Percentiles rank a stretch among this genome's conserved stretches.
These are phyloP conservation scores for Malus hybrid DNA, from an alignment of 331 rosid genomes.

Conservation along the genomic window DNA sequence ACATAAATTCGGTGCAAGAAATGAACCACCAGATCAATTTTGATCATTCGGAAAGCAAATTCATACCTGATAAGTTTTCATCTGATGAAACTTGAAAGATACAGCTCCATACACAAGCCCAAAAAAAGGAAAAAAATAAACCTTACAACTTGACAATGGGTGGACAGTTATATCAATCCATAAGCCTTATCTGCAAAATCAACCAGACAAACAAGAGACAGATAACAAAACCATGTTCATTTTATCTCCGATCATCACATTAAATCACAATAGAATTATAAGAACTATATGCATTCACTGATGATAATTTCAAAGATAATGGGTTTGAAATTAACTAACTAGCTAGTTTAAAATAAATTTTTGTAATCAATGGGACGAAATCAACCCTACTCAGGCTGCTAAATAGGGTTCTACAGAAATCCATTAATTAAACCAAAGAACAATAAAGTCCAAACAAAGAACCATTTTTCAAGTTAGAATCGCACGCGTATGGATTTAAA, in stretches of 20 bases:
- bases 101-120: not conserved
- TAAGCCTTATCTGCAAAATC: not conserved
- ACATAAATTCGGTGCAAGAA: not conserved
- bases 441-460: constrained; percentile 1
- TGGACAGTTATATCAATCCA: not conserved
- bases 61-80: not conserved
- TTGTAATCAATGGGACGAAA: not conserved
- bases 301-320: too few relatives aligned
- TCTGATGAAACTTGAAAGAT: not conserved
- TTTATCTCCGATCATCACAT: not conserved
- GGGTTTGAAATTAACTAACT: not conserved
- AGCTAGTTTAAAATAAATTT: too few relatives aligned
- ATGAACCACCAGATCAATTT: not conserved
- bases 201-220: not conserved
- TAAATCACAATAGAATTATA: not conserved
- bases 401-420: not conserved
- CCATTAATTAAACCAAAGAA: not conserved
- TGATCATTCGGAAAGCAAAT: not conserved
- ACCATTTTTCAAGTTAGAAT: constrained; percentile 11
- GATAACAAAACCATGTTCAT: not conserved
- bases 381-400: not conserved
- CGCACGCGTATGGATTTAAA: constrained; percentile 31
- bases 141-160: not conserved
- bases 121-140: not conserved
- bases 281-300: too few relatives aligned